A percentile compares a stretch with the other conserved stretches of the same genome.
Evolutionary conservation across 306 rosid species (phyloP).

Genomic region (Dryas octopetala): DNA sequence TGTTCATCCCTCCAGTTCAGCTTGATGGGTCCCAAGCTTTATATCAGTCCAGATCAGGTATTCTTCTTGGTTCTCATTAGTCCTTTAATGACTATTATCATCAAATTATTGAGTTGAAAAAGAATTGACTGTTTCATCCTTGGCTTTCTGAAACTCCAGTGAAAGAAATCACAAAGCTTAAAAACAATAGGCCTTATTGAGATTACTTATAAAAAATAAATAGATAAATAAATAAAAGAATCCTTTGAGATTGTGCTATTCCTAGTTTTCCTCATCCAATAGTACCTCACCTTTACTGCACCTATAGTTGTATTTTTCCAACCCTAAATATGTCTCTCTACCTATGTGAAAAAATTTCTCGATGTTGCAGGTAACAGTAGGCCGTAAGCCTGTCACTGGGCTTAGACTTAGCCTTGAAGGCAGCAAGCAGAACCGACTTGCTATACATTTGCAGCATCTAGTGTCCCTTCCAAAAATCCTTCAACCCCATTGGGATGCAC

Average conservation of each 20-base stretch:
- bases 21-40: constrained; percentile 97
- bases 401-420: constrained; percentile 89
- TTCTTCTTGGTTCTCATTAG: constrained; percentile 18
- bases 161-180: no score
- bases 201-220: no score
- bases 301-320: neutral
- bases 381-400: constrained; percentile 97
- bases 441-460: constrained; percentile 88
- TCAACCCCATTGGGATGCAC: constrained; percentile 93
- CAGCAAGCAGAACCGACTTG: constrained; percentile 78
- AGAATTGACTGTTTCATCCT: no score
- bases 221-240: no score
- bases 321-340: constrained; percentile 15
- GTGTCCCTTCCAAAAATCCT: constrained; percentile 92
- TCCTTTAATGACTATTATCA: constrained; percentile 15
- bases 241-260: neutral
- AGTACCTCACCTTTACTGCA: neutral
- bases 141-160: no score
- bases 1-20: constrained; percentile 88
- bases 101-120: constrained; percentile 16
- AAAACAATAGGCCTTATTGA: no score
- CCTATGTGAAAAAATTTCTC: constrained; percentile 21
- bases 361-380: constrained; percentile 82
- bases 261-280: neutral
- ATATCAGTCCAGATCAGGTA: constrained; percentile 96